phyloP scores from a whole-genome alignment of 208 protist species.

The Leishmania aethiopica region DNA sequence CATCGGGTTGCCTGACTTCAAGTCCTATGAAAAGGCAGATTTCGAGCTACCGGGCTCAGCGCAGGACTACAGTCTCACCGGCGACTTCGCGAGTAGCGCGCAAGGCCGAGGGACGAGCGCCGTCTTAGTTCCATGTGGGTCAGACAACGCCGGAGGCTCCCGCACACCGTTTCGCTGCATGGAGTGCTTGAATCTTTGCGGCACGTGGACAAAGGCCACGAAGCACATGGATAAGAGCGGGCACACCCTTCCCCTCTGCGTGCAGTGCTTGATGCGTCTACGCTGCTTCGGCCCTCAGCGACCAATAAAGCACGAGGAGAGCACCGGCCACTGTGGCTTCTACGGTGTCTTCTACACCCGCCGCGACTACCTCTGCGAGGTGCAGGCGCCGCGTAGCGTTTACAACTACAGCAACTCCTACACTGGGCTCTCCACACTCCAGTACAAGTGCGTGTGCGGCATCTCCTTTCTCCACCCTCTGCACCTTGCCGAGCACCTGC shows the following conservation, averaged over 20 bases:
- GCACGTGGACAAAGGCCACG: slow-evolving; percentile 73
- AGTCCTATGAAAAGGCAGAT: slow-evolving; percentile 26
- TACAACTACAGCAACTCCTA: slow-evolving; percentile 44
- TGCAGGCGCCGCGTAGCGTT: slow-evolving; percentile 17
- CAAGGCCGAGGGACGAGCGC: neutral
- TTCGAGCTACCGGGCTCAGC: slow-evolving; percentile 25
- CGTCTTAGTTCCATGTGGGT: neutral
- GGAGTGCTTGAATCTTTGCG: slow-evolving; percentile 56
- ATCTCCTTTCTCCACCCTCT: slow-evolving; percentile 56
- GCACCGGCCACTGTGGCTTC: slow-evolving; percentile 55
- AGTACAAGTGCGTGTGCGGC: slow-evolving; percentile 76
- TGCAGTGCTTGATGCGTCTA: slow-evolving; percentile 44
- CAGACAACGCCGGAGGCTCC: neutral
- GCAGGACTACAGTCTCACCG: slow-evolving; percentile 19
- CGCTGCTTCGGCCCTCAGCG: slow-evolving; percentile 67
- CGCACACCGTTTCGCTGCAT: slow-evolving; percentile 54
- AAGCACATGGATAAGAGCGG: slow-evolving; percentile 59
- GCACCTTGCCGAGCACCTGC: slow-evolving; percentile 65
- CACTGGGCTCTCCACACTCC: slow-evolving; percentile 46
- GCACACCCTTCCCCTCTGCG: slow-evolving; percentile 65
- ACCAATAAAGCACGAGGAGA: slow-evolving; percentile 58
- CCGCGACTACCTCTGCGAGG: slow-evolving; percentile 56
- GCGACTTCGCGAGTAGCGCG: neutral
- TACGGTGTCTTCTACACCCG: slow-evolving; percentile 65
- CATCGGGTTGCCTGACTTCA: slow-evolving; percentile 22